These are phyloP conservation scores for Cercospora zeae-maydis DNA, from an alignment of 2,329 filamentous ascomycete genomes.

Conservation along the genomic window DNA sequence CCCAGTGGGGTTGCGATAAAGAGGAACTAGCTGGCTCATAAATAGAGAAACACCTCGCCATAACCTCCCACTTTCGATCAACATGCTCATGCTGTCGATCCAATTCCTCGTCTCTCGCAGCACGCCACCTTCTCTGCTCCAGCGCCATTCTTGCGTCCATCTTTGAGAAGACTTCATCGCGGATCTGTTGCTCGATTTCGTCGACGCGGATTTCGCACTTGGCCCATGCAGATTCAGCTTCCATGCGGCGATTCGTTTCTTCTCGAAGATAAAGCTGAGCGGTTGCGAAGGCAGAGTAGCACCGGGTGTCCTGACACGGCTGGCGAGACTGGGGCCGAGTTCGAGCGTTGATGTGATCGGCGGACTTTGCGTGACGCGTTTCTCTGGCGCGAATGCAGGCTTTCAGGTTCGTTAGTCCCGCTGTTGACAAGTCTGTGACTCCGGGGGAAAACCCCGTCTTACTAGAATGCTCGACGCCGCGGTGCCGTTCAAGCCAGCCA, in stretches of 20 bases:
- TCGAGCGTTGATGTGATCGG: no score
- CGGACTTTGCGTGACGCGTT: no score
- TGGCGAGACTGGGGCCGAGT: no score
- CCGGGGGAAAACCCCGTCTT: no score
- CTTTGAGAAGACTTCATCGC: constrained; percentile 83
- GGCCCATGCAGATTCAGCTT: constrained; percentile 69
- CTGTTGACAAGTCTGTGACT: no score
- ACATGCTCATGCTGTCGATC: constrained; percentile 80
- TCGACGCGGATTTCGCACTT: constrained; percentile 62
- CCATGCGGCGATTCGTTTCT: constrained; percentile 66
- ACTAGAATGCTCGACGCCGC: no score
- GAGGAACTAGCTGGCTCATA: no score
- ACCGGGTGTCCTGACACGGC: no score
- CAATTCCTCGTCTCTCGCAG: constrained; percentile 68
- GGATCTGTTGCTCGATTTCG: constrained; percentile 76
- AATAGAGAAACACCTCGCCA: constrained; percentile 58
- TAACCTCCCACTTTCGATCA: constrained; percentile 79
- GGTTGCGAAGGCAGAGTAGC: constrained; percentile 54
- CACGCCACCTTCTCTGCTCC: constrained; percentile 76
- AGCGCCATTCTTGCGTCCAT: constrained; percentile 74
- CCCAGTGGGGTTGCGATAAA: no score
- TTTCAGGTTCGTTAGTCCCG: no score
- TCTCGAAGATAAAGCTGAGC: constrained; percentile 66
- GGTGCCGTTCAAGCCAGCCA: no score
- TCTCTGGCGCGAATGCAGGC: no score